phyloP scores from a whole-genome alignment of 2,329 filamentous ascomycete species.

The Colletotrichum acutatum region DNA sequence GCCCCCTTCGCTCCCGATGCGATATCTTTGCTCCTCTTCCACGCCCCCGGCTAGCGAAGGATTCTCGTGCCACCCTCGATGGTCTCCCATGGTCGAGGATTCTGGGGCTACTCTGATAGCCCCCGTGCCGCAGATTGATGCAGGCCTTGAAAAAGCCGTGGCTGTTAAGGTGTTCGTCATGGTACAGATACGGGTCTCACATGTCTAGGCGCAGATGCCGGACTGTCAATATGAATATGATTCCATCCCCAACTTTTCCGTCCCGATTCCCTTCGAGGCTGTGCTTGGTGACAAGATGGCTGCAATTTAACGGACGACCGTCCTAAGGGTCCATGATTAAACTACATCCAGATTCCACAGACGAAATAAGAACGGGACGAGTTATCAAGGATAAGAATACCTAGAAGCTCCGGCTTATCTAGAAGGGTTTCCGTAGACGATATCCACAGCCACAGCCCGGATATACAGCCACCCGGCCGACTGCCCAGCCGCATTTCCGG shows the following conservation, averaged over 20 bases:
- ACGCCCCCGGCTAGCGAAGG: conserved; percentile 63
- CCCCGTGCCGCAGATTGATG: conserved; percentile 68
- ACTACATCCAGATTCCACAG: too few relatives aligned
- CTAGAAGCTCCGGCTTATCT: too few relatives aligned
- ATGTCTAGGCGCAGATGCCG: conserved; percentile 44
- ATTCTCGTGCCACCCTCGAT: conserved; percentile 59
- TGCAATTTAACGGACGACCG: too few relatives aligned
- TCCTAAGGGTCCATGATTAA: too few relatives aligned
- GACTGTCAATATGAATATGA: conserved; percentile 9
- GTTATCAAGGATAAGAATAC: too few relatives aligned
- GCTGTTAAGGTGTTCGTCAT: conserved; percentile 63
- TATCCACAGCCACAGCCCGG: too few relatives aligned
- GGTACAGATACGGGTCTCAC: conserved; percentile 76
- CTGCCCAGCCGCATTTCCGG: background rate
- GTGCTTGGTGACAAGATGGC: background rate
- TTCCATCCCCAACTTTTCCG: background rate
- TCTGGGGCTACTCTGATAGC: conserved; percentile 68
- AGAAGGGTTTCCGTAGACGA: too few relatives aligned
- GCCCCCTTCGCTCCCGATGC: conserved; percentile 5
- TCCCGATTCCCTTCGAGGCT: background rate
- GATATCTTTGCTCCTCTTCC: background rate
- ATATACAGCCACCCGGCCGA: too few relatives aligned
- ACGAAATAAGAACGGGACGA: too few relatives aligned
- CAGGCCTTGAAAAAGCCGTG: conserved; percentile 72
- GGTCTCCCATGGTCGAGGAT: conserved; percentile 59